Conservation (phyloP, 352 stramenopile genomes). For the Globisporangium polare region DNA sequence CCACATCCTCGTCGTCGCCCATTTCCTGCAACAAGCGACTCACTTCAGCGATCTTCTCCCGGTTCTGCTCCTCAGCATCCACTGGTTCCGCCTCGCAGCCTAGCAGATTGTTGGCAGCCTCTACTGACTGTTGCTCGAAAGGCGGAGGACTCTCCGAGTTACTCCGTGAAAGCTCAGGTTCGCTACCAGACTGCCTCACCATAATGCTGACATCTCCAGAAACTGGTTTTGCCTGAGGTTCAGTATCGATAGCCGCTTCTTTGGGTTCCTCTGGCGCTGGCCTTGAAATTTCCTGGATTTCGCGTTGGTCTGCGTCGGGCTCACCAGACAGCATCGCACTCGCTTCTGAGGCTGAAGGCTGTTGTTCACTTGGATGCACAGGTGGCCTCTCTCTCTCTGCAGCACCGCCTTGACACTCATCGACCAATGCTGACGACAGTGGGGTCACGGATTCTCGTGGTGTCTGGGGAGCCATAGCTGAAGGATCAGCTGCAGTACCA, state of each 20-base stretch:
- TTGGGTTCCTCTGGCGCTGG: neutral
- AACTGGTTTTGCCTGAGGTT: neutral
- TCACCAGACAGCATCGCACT: neutral
- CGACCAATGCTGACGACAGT: neutral
- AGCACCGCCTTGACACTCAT: neutral
- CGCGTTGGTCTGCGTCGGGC: neutral
- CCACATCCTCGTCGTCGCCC: constrained; percentile 16
- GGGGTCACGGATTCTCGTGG: neutral
- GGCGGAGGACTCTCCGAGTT: too few species aligned
- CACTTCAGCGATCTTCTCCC: constrained; percentile 19
- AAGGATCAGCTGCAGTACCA: neutral
- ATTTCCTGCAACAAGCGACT: constrained; percentile 23
- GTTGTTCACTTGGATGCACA: neutral
- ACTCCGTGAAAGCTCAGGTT: neutral
- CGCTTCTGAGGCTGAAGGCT: neutral
- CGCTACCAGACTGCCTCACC: too few species aligned
- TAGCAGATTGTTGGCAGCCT: too few species aligned
- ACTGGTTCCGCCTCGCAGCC: neutral
- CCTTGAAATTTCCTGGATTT: too few species aligned
- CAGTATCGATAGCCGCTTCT: neutral
- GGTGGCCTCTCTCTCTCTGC: neutral
- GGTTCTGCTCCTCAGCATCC: constrained; percentile 4
- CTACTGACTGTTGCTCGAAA: neutral
- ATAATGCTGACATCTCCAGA: neutral
- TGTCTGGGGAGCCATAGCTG: too few species aligned